These are phyloP conservation scores for Septoria linicola DNA, from an alignment of 2,329 filamentous ascomycete species.

Conservation along the genomic window DNA sequence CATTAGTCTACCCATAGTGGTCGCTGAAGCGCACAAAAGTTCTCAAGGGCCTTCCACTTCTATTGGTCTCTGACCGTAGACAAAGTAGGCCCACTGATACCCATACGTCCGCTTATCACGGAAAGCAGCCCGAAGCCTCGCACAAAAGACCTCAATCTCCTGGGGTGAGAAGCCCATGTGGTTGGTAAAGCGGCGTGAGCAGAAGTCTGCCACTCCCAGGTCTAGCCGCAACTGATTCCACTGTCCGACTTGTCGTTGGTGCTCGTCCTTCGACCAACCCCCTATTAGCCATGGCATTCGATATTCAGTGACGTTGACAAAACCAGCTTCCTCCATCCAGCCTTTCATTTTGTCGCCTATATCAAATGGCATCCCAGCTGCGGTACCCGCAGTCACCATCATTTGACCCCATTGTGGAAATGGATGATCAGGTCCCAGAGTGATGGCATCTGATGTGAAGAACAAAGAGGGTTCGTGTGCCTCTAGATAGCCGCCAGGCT, in stretches of 20 bases:
- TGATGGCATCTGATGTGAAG: slow-evolving; percentile 24
- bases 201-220: slow-evolving; percentile 21
- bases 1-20: too few relatives aligned
- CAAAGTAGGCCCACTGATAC: slow-evolving; percentile 23
- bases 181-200: slow-evolving; percentile 20
- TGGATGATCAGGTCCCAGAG: slow-evolving; percentile 18
- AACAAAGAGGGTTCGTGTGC: slow-evolving; percentile 21
- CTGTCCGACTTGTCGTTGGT: slow-evolving; percentile 22
- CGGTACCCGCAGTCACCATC: slow-evolving; percentile 24
- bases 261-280: slow-evolving; percentile 30
- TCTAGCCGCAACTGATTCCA: slow-evolving; percentile 23
- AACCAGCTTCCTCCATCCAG: slow-evolving; percentile 29
- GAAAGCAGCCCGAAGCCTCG: slow-evolving; percentile 14
- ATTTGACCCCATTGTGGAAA: slow-evolving; percentile 25
- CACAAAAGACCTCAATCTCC: slow-evolving; percentile 22
- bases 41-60: not conserved
- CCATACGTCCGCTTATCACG: slow-evolving; percentile 15
- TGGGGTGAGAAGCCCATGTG: slow-evolving; percentile 13
- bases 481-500: slow-evolving; percentile 29
- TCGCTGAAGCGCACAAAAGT: too few relatives aligned
- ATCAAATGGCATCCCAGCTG: slow-evolving; percentile 22
- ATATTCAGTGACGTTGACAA: slow-evolving; percentile 28
- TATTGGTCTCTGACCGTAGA: slow-evolving; percentile 17
- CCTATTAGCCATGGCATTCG: slow-evolving; percentile 27
- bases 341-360: slow-evolving; percentile 24